A percentile compares a stretch with the other conserved stretches of the same genome.
Conservation (phyloP, 2,329 filamentous ascomycete species). For the Paracorniculantispora psalliotae region DNA sequence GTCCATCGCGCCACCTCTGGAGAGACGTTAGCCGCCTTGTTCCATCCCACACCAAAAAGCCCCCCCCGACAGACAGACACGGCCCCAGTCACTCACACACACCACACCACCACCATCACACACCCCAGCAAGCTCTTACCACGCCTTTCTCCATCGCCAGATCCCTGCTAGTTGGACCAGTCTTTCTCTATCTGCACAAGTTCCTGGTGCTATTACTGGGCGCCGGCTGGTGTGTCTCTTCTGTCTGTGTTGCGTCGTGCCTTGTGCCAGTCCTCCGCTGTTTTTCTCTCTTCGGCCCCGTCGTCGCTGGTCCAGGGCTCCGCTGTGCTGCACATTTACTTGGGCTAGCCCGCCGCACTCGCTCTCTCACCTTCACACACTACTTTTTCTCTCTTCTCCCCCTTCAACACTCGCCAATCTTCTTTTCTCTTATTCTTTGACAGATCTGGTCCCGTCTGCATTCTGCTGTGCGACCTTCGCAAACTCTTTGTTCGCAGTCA, state of each 20-base stretch:
- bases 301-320: background rate
- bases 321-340: slow-evolving; percentile 6
- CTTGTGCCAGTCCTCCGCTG: background rate
- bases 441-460: slow-evolving; percentile 1
- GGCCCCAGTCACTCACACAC: background rate
- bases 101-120: no score
- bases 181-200: background rate
- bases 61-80: slow-evolving; percentile 18
- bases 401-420: background rate
- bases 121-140: slow-evolving; percentile 5
- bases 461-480: background rate
- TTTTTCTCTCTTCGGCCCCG: background rate
- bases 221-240: background rate
- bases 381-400: background rate
- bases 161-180: slow-evolving; percentile 6
- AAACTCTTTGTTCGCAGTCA: slow-evolving; percentile 1
- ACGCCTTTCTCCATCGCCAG: slow-evolving; percentile 10
- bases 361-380: slow-evolving; percentile 2
- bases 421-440: background rate
- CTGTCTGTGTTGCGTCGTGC: slow-evolving; percentile 9
- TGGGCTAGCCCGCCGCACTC: slow-evolving; percentile 4
- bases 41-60: slow-evolving; percentile 24
- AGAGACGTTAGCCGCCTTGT: slow-evolving; percentile 36
- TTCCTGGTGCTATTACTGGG: background rate
- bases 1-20: slow-evolving; percentile 34